A percentile compares a stretch with the other conserved stretches of the same genome.
Conservation (phyloP, 805 yeast genomes). For the Scheffersomyces ergatensis region DNA sequence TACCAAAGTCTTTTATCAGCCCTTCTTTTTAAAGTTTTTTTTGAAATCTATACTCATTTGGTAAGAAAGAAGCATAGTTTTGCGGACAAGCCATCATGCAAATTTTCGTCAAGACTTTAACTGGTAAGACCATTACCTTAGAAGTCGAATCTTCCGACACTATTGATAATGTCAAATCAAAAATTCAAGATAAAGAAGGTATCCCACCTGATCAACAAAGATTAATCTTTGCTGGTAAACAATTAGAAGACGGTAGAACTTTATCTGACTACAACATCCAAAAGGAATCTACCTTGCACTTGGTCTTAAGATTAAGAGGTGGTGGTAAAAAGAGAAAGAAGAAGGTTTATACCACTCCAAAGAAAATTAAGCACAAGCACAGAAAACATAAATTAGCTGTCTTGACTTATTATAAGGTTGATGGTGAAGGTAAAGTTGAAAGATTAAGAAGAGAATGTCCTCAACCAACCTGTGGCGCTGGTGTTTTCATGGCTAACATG, state of each 20-base stretch:
- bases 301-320: slow-evolving; percentile 97
- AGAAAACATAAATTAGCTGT: slow-evolving; percentile 99
- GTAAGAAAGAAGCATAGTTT: slow-evolving; percentile 50
- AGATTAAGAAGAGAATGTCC: slow-evolving; percentile 99
- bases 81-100: slow-evolving; percentile 53
- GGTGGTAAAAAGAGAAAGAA: slow-evolving; percentile 99
- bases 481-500: slow-evolving; percentile 99
- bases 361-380: slow-evolving; percentile 99
- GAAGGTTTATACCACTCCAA: slow-evolving; percentile 99
- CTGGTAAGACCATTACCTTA: slow-evolving; percentile 98
- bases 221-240: slow-evolving; percentile 99
- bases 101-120: slow-evolving; percentile 98
- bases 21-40: neutral
- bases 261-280: slow-evolving; percentile 99
- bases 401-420: slow-evolving; percentile 98
- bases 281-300: slow-evolving; percentile 97
- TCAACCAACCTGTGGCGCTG: slow-evolving; percentile 91
- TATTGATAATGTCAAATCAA: slow-evolving; percentile 97
- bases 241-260: slow-evolving; percentile 99
- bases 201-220: slow-evolving; percentile 99
- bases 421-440: slow-evolving; percentile 97
- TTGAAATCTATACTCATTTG: slow-evolving; percentile 11
- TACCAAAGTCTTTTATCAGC: neutral
- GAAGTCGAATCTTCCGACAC: slow-evolving; percentile 99
- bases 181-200: slow-evolving; percentile 99